Conservation (phyloP, 2,329 filamentous ascomycete genomes). For the Calonectria ilicicola region DNA sequence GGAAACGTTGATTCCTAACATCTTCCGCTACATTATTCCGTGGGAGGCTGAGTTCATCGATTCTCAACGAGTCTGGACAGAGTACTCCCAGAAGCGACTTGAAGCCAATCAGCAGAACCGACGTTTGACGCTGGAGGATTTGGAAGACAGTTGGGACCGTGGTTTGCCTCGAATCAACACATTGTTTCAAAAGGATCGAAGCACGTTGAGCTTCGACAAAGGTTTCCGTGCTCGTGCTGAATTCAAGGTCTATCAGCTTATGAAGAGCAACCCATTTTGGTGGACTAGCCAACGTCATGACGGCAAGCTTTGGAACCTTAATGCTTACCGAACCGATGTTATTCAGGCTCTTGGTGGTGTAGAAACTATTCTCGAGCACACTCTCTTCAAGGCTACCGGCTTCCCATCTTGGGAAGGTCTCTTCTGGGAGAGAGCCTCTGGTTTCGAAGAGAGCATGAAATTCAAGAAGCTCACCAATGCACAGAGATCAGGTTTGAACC, state of each 20-base stretch:
- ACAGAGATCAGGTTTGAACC: slow-evolving; percentile 94
- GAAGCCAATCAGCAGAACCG: slow-evolving; percentile 98
- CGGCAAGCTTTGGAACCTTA: slow-evolving; percentile 97
- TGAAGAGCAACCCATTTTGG: slow-evolving; percentile 99
- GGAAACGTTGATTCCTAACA: slow-evolving; percentile 97
- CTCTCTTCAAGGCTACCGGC: slow-evolving; percentile 94
- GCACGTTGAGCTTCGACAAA: slow-evolving; percentile 97
- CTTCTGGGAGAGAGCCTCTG: slow-evolving; percentile 82
- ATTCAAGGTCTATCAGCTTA: slow-evolving; percentile 98
- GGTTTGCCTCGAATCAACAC: slow-evolving; percentile 98
- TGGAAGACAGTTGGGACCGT: slow-evolving; percentile 98
- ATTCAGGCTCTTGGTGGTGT: slow-evolving; percentile 97
- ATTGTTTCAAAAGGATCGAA: slow-evolving; percentile 97
- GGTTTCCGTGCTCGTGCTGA: slow-evolving; percentile 95
- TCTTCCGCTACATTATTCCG: slow-evolving; percentile 98
- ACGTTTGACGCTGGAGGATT: slow-evolving; percentile 91
- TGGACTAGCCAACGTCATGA: slow-evolving; percentile 99
- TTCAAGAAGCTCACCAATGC: slow-evolving; percentile 99
- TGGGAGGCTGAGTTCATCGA: slow-evolving; percentile 99
- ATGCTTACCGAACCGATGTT: slow-evolving; percentile 94
- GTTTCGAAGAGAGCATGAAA: slow-evolving; percentile 81
- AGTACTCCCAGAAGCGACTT: slow-evolving; percentile 97
- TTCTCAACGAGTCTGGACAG: slow-evolving; percentile 98
- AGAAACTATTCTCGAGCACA: slow-evolving; percentile 97
- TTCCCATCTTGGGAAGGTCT: slow-evolving; percentile 98